Base-by-base conservation (phyloP, 192 early-diverging fungal species). In the Coemansia sp. region DNA sequence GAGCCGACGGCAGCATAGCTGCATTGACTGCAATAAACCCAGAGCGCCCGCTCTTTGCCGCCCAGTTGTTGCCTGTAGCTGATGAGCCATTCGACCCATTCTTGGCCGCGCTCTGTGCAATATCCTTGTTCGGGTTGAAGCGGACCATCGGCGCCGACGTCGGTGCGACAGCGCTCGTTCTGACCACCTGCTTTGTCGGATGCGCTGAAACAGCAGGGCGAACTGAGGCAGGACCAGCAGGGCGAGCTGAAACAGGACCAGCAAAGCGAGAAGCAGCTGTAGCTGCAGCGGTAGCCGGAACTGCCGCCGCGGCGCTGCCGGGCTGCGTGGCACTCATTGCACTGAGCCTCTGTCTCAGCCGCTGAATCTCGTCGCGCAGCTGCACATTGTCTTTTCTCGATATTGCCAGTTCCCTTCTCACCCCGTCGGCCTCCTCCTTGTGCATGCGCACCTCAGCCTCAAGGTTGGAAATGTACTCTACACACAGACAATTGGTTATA, bases 391-490 rank as follows among this genome's bases (percentile, higher is more conserved):
- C 75, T 51, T 65, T 66, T 10, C 59, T 55, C 10, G 69, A 59
- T 43, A 59, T 60, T 5, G 68, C 60, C 15, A 89, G 68, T 45
- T 83, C 73, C 27, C 67, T 50, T 39, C 82, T 73, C 53, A 84
- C 54, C 0, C 83, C 75, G 19, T 83, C 78, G 23, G 70, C 73
- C 53, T 87, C 87, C 14, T 76, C 72, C 59, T 84, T 76, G 24
- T 84, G 75, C 52, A 79, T 65, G 29, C 82, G 76, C 23, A 87
- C 77, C 67, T 90, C 83, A 51, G 53, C 76, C 67, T 88, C 87
- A 43, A 90, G 73, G 5, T 78, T 82, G 19, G 80, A 75, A 58
- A 90, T 86, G 63, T 90, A 88, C 59, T 84, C 75, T 77, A 77
- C 69, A 65, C 29, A 32, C 29, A 32, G 29, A 32, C 29, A 32